These are phyloP conservation scores for Aspergillus tamarii DNA, from an alignment of 2,329 filamentous ascomycete genomes.

Conservation along the genomic window DNA sequence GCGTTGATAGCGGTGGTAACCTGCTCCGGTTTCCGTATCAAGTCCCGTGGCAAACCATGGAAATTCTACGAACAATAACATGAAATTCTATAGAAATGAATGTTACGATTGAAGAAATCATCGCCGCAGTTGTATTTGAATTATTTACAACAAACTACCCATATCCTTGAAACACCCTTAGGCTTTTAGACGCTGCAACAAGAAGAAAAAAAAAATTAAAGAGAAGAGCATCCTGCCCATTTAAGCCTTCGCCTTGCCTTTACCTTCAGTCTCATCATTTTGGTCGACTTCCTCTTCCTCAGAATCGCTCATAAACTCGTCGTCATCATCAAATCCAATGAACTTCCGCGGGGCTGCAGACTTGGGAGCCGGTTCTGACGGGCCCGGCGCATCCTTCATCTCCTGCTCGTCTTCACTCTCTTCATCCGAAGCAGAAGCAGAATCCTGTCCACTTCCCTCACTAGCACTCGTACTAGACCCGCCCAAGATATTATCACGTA, in stretches of 20 bases:
- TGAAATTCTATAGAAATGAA: background rate
- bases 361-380: conserved; percentile 30
- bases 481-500: conserved; percentile 39
- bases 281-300: conserved; percentile 38
- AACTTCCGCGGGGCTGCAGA: conserved; percentile 39
- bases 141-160: background rate
- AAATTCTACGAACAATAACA: background rate
- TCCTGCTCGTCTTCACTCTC: conserved; percentile 45
- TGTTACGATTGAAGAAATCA: background rate
- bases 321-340: conserved; percentile 54
- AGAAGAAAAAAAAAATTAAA: conserved; percentile 11
- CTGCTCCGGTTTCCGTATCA: conserved; percentile 22
- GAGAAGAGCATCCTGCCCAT: background rate
- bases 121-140: background rate
- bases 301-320: conserved; percentile 51
- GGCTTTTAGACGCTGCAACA: conserved; percentile 8
- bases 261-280: conserved; percentile 30
- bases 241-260: conserved; percentile 42
- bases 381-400: conserved; percentile 32
- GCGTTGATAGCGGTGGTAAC: conserved; percentile 26
- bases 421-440: conserved; percentile 36
- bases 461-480: conserved; percentile 44
- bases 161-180: background rate
- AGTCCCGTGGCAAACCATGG: conserved; percentile 20
- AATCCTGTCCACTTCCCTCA: conserved; percentile 39